A percentile compares a stretch with the other conserved stretches of the same genome.
phyloP scores from a whole-genome alignment of 768 basidiomycete genomes.

The Antrodiella citrinella region DNA sequence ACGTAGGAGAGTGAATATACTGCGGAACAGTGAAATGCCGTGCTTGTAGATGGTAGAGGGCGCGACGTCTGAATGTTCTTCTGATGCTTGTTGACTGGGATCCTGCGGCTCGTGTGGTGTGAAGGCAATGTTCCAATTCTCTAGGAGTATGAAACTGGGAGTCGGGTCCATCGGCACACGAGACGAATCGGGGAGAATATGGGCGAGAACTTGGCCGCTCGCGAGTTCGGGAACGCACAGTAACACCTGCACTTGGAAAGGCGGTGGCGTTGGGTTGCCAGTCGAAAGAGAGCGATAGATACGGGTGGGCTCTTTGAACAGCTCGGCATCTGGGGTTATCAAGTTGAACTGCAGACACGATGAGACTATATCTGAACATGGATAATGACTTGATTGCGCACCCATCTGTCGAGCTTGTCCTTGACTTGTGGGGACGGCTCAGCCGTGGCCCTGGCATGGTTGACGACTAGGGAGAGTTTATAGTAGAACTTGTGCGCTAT shows the following conservation, averaged over 20 bases:
- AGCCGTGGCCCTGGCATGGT: constrained; percentile 61
- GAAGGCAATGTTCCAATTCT: constrained; percentile 58
- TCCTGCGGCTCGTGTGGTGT: constrained; percentile 12
- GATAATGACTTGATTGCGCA: constrained; percentile 25
- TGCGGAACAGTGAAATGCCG: constrained; percentile 74
- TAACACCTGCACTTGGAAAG: constrained; percentile 63
- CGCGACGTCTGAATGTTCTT: constrained; percentile 39
- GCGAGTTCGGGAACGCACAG: constrained; percentile 61
- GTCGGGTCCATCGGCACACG: constrained; percentile 62
- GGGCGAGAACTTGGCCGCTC: constrained; percentile 66
- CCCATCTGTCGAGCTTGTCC: constrained; percentile 85
- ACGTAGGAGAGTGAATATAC: constrained; percentile 63
- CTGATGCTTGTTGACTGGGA: constrained; percentile 2
- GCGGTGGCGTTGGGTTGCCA: constrained; percentile 39
- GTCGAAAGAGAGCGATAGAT: constrained; percentile 52
- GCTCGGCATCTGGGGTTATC: constrained; percentile 66
- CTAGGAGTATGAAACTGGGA: constrained; percentile 62
- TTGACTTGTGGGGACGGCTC: constrained; percentile 31
- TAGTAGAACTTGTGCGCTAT: constrained; percentile 79
- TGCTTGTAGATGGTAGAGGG: constrained; percentile 81
- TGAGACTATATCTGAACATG: constrained; percentile 3
- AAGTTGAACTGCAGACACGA: constrained; percentile 60
- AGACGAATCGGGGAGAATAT: constrained; percentile 48
- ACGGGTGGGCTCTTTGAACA: constrained; percentile 55
- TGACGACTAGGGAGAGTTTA: constrained; percentile 71